These are phyloP conservation scores for Pseudocercospora crystallina DNA, from an alignment of 2,329 filamentous ascomycete species.

Conservation along the genomic window DNA sequence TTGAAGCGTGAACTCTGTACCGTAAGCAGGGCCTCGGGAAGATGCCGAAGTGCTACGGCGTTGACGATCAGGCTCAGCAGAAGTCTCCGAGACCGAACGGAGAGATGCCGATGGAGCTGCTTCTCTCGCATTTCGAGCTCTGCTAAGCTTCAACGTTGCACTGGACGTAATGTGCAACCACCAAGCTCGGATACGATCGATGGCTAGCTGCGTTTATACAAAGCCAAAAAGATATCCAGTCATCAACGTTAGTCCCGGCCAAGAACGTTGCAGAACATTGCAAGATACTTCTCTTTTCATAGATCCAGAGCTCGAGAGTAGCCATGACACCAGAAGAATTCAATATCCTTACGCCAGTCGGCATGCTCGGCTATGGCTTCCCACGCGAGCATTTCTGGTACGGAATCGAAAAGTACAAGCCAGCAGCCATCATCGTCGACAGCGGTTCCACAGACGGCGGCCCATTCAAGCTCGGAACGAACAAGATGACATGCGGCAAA, in stretches of 20 bases:
- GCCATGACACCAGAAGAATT: slow-evolving; percentile 8
- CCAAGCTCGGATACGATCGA: too few relatives aligned
- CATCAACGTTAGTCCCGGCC: too few relatives aligned
- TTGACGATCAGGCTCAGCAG: too few relatives aligned
- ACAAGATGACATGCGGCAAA: slow-evolving; percentile 42
- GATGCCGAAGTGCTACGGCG: too few relatives aligned
- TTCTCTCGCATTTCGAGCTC: background rate
- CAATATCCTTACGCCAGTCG: slow-evolving; percentile 35
- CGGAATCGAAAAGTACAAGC: slow-evolving; percentile 29
- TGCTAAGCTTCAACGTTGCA: background rate
- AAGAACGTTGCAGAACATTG: too few relatives aligned
- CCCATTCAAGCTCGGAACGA: slow-evolving; percentile 31
- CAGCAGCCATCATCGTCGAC: slow-evolving; percentile 37
- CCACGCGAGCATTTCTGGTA: slow-evolving; percentile 35
- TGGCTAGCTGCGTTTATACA: too few relatives aligned
- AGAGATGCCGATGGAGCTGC: background rate
- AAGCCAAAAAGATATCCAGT: too few relatives aligned
- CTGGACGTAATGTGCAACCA: background rate
- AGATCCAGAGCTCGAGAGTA: background rate
- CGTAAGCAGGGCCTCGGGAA: too few relatives aligned
- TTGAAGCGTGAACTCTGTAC: too few relatives aligned
- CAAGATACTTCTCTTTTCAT: background rate
- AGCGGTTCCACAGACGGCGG: slow-evolving; percentile 35
- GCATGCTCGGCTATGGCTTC: slow-evolving; percentile 38
- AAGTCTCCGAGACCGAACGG: too few relatives aligned